Conservation (phyloP, 2,329 filamentous ascomycete species). For the Aspergillus ibericus region DNA sequence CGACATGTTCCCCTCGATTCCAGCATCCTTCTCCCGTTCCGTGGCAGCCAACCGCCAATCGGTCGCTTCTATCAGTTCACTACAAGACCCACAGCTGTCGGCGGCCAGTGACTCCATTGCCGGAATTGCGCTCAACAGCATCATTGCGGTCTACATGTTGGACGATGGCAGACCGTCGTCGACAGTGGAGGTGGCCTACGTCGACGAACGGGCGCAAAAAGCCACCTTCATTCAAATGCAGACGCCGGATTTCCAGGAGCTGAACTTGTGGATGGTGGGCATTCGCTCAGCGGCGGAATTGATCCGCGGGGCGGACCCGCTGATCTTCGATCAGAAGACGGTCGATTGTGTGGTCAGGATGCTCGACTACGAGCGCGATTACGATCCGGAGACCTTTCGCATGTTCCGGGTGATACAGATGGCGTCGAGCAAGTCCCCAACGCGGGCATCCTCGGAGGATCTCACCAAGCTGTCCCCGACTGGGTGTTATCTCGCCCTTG, state of each 20-base stretch:
- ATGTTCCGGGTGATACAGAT: slow-evolving; percentile 69
- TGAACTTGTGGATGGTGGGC: slow-evolving; percentile 63
- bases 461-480: slow-evolving; percentile 64
- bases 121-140: slow-evolving; percentile 61
- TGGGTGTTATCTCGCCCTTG: slow-evolving; percentile 68
- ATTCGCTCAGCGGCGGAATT: slow-evolving; percentile 62
- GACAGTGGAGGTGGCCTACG: slow-evolving; percentile 65
- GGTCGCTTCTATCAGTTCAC: slow-evolving; percentile 59
- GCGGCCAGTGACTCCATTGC: slow-evolving; percentile 56
- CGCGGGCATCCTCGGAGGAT: slow-evolving; percentile 64
- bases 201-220: slow-evolving; percentile 64
- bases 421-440: slow-evolving; percentile 55
- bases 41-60: slow-evolving; percentile 55
- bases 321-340: slow-evolving; percentile 58
- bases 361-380: slow-evolving; percentile 66
- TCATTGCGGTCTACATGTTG: slow-evolving; percentile 66
- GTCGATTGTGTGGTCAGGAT: slow-evolving; percentile 63
- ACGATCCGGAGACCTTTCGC: slow-evolving; percentile 65
- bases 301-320: slow-evolving; percentile 52
- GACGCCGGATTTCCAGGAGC: slow-evolving; percentile 63
- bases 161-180: slow-evolving; percentile 68
- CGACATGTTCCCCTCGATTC: slow-evolving; percentile 60
- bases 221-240: slow-evolving; percentile 65
- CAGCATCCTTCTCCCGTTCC: slow-evolving; percentile 39
- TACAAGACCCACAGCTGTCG: slow-evolving; percentile 61